These are phyloP conservation scores for Xylaria sp. DNA, from an alignment of 2,329 filamentous ascomycete species.

Conservation along the genomic window DNA sequence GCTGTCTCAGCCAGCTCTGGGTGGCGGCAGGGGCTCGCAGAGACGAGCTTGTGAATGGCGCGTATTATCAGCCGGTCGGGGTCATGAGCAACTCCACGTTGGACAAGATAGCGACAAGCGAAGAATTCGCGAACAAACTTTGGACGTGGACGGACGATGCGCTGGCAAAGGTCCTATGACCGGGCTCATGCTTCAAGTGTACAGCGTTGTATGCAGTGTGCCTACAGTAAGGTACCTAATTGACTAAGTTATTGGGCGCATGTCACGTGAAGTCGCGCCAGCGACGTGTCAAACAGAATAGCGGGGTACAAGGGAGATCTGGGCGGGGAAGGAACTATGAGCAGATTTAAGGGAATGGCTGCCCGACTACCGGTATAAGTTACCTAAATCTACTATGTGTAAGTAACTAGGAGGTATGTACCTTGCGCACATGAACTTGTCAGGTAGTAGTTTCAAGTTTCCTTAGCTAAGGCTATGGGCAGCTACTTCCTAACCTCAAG, in stretches of 20 bases:
- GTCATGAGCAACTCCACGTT: slow-evolving; percentile 41
- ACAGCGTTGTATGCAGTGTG: too few relatives aligned
- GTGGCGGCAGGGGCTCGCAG: slow-evolving; percentile 48
- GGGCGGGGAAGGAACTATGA: background rate
- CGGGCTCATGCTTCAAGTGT: too few relatives aligned
- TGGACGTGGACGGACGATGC: slow-evolving; percentile 53
- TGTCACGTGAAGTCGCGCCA: slow-evolving; percentile 1
- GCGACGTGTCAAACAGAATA: background rate
- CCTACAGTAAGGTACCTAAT: too few relatives aligned
- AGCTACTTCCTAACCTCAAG: too few relatives aligned
- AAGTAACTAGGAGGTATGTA: too few relatives aligned
- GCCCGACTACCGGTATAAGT: background rate
- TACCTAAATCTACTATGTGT: too few relatives aligned
- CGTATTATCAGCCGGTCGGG: slow-evolving; percentile 54
- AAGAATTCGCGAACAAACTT: slow-evolving; percentile 49
- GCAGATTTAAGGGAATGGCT: background rate
- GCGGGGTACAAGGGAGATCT: background rate
- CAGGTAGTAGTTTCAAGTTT: too few relatives aligned
- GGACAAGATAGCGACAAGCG: slow-evolving; percentile 44
- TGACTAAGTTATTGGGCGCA: too few relatives aligned
- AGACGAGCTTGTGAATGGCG: slow-evolving; percentile 49
- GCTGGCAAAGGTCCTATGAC: slow-evolving; percentile 36
- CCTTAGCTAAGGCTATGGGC: too few relatives aligned
- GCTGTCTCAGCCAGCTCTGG: slow-evolving; percentile 56
- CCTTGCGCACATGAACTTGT: too few relatives aligned